Base-by-base conservation (phyloP, 2,329 filamentous ascomycete species). In the Monosporascus sp. region DNA sequence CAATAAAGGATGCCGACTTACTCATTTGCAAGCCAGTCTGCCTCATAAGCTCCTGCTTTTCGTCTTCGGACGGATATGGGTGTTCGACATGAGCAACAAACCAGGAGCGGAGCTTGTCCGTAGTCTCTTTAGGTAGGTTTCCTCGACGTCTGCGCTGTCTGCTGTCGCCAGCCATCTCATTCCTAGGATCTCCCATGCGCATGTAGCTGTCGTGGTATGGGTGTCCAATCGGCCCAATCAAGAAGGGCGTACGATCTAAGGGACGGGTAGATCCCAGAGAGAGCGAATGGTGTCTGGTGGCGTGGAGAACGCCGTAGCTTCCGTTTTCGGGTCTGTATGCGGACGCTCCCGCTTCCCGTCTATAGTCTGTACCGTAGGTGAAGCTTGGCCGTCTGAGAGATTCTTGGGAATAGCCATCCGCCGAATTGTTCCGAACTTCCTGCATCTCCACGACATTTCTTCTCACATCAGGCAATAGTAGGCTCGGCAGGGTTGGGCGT, bases 51-150 rank as follows among this genome's bases (percentile, higher is more conserved):
- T 88, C 82, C 65, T 92, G 83, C 70, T 96, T 95, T 72, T 95
- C 88, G 57, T 95, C 89, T 68, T 95, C 89, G 5, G 85, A 91
- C 1, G 90, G 90, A 66, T 96, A 96, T 0, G 90, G 90, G 64
- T 94, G 90, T 55, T 84, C 77, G 7, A 91, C 70, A 68, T 94
- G 88, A n/a, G 79, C 78, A 49, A 85, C 72, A 59, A 95, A 92
- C 91, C 91, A 96, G 0, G 82, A 76, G 51, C 88, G 83, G 41
- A 96, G 76, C 59, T 89, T 85, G 65, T 92, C 88, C 0, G 90
- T 96, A 0, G 90, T 89, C 51, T 91, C 88, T 66, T 95, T 95
- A n/a, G 91, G 91, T 3, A 96, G 76, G 64, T 96, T 96, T 1
- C 91, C 91, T 39, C 91, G 80, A 50, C 90, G 79, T 67, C 83